Evolutionary conservation across 441 rosid genomes (phyloP), one percentile per base, ranked within the genome.

Genomic region (Euphorbia neoarborescens): DNA sequence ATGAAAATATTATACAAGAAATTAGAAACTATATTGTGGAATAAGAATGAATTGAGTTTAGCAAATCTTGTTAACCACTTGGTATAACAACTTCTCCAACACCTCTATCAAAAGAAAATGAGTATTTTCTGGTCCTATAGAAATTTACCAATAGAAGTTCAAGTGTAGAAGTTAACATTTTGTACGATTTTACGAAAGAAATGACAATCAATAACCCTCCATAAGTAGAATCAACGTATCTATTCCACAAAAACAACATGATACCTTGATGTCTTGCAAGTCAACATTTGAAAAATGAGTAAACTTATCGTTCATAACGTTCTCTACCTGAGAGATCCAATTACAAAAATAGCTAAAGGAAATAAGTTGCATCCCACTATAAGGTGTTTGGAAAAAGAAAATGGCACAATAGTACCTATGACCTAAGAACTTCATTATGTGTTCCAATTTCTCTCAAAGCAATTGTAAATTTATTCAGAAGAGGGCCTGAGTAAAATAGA

Each of bases 371-470:
- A n/a, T 15, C n/a, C n/a, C 30, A 19, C 42, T 63, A 51, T 27
- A 40, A 27, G 32, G 28, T 46, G 15, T 20, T 22, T 1, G 38
- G 54, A 27, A 53, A 42, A 44, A 62, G n/a, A 50, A 37, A 38
- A 38, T 14, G 51, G 42, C 25, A 48, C 50, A 70, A 54, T 3
- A 54, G 37, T 79, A 92, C 99, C 96, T 95, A 94, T 37, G 98
- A 92, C 54, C 98, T 86, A 76, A 95, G 96, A 79, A 91, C 91
- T 82, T 95, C 99, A 76, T 90, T 95, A 81, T 90, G 89, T 20
- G 98, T 95, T 66, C 97, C 99, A 70, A 95, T 96, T 79, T 96
- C 99, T 79, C 97, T 85, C 82, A 96, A 73, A 2, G 97, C 96
- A 83, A 93, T 90, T 22, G 97, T 96, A 81, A 92, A 96, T 81